Evolutionary conservation across 2,329 filamentous ascomycete species (phyloP), one percentile per base, ranked within the genome.

Genomic region (Fusarium torreyae): DNA sequence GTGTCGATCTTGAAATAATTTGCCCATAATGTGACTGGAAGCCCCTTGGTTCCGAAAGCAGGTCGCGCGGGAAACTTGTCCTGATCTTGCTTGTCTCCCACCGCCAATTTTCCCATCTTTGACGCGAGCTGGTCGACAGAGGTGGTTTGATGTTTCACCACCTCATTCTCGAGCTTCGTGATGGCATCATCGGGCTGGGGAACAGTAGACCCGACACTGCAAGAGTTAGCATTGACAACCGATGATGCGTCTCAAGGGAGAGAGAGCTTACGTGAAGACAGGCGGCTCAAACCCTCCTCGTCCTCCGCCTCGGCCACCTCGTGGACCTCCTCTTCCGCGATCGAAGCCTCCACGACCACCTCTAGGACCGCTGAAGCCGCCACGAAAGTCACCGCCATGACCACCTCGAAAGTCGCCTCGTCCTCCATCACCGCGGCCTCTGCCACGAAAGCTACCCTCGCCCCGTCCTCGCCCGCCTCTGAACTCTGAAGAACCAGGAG

Each of bases 1-100:
- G 84, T 66, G 8, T 78, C 71, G 48, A 89, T 59, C 2, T 77
- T 77, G 69, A 87, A 88, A 68, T 86, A 88, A 73, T 89, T 89
- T 6, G 86, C 79, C 85, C 85, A 88, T 0, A 89, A 77, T 3
- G 77, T 70, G 4, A 86, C 81, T 0, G 74, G 44, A 2, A 46
- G 75, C 6, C 87, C 87, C 7, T 68, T 69, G 5, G 74, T 80
- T 20, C 86, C 86, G 65, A 83, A 88, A 2, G 81, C 82, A 20
- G 87, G 87, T 4, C 87, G 82, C 9, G 73, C 57, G 4, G 86
- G 84, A 46, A 88, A 80, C 18, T 74, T 63, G 28, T 78, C 76
- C 10, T 56, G 48, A 15, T 70, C 43, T 18, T 60, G 57, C 31
- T 74, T 71, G 15, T 68, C 67, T n/a, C 64, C 58, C 18, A 81